Conservation (phyloP, 768 basidiomycete genomes). For the Amanita rimosa region DNA sequence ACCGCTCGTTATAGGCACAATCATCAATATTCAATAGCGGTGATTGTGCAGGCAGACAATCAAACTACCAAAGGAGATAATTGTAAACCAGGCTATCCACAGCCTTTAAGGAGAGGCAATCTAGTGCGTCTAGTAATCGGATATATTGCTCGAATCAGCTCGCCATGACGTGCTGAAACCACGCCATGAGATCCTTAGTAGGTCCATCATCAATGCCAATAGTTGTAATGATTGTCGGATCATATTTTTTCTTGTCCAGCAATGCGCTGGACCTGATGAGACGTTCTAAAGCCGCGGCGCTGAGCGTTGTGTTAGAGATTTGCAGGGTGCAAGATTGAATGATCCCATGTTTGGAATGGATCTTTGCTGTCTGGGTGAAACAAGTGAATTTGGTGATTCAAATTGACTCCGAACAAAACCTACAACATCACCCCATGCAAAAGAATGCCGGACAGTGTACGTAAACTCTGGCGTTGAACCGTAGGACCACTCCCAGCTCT, state of each 20-base stretch:
- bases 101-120: neutral
- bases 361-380: slow-evolving; percentile 27
- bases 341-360: slow-evolving; percentile 56
- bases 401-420: slow-evolving; percentile 9
- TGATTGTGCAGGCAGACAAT: too few species aligned
- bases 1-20: too few species aligned
- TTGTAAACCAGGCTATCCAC: neutral
- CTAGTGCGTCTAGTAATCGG: neutral
- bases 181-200: neutral
- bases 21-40: too few species aligned
- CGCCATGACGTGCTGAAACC: neutral
- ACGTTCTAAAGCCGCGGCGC: neutral
- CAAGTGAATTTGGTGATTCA: neutral
- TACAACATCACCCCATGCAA: slow-evolving; percentile 43
- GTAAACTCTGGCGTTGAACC: slow-evolving; percentile 94
- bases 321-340: slow-evolving; percentile 37
- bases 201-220: neutral
- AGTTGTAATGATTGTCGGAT: neutral
- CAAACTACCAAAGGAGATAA: neutral
- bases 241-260: slow-evolving; percentile 3
- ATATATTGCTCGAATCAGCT: neutral
- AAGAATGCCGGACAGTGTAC: slow-evolving; percentile 35
- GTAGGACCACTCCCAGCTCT: slow-evolving; percentile 92
- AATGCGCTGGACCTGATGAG: neutral
- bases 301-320: slow-evolving; percentile 10